Evolutionary conservation across 257 asterid genomes (phyloP).

Genomic region (Datura wrightii): DNA sequence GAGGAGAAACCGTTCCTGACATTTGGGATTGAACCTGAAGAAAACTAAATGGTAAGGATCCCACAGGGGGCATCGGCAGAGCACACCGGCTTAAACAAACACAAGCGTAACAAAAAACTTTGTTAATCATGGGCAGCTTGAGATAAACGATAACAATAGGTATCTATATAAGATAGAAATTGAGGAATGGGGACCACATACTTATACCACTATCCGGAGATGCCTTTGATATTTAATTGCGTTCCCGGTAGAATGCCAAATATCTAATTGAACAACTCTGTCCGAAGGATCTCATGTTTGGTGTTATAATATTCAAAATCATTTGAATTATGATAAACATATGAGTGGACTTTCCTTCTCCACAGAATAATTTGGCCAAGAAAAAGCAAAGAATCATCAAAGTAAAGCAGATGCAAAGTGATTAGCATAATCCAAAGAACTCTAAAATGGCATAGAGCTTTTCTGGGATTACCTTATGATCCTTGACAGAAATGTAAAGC

Average conservation of each 20-base stretch:
- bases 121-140: constrained; percentile 22
- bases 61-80: background rate
- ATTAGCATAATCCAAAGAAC: background rate
- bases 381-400: constrained; percentile 30
- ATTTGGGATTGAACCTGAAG: constrained; percentile 44
- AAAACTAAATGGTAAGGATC: constrained; percentile 24
- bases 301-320: background rate
- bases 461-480: background rate
- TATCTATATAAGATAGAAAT: background rate
- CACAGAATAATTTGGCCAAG: constrained; percentile 33
- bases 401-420: background rate
- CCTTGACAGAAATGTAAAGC: constrained; percentile 12
- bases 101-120: background rate
- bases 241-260: background rate
- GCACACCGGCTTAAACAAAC: constrained; percentile 8
- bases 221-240: constrained; percentile 16
- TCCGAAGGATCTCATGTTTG: background rate
- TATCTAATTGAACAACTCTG: background rate
- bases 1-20: constrained; percentile 33
- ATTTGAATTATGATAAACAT: background rate
- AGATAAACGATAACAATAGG: background rate
- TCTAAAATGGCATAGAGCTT: constrained; percentile 27
- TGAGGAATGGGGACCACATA: background rate
- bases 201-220: constrained; percentile 4
- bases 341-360: constrained; percentile 27